phyloP scores from a whole-genome alignment of 2,329 filamentous ascomycete species.

The Fusarium agapanthi region DNA sequence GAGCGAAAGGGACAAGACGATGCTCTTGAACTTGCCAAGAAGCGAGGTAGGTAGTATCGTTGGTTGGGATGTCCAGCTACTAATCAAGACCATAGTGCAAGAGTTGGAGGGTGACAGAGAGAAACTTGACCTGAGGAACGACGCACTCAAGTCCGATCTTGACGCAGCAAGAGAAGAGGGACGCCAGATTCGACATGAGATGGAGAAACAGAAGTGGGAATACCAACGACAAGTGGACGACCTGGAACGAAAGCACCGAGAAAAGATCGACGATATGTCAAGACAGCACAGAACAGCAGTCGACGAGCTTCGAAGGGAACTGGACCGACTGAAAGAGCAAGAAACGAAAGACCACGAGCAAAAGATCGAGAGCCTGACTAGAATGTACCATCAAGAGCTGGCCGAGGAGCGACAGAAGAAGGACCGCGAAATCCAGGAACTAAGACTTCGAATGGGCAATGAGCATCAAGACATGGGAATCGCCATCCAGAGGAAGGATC shows the following conservation, averaged over 20 bases:
- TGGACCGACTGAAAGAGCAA: conserved; percentile 52
- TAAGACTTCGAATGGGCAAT: conserved; percentile 62
- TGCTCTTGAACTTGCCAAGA: conserved; percentile 76
- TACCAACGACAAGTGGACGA: conserved; percentile 61
- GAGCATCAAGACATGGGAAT: conserved; percentile 62
- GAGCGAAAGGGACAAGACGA: conserved; percentile 78
- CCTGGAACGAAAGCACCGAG: conserved; percentile 52
- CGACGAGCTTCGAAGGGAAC: conserved; percentile 56
- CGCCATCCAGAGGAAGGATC: conserved; percentile 61
- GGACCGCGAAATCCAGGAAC: conserved; percentile 70
- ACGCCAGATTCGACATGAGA: conserved; percentile 47
- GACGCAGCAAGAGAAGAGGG: conserved; percentile 50
- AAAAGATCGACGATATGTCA: conserved; percentile 47
- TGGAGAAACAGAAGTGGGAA: conserved; percentile 51
- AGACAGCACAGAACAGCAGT: conserved; percentile 47
- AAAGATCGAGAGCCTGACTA: conserved; percentile 71
- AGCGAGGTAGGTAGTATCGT: conserved; percentile 67
- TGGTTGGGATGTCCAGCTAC: rapidly evolving
- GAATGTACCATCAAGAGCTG: conserved; percentile 69
- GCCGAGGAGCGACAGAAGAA: conserved; percentile 70
- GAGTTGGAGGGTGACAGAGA: conserved; percentile 60
- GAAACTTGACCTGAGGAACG: conserved; percentile 57
- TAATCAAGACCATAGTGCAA: conserved; percentile 48
- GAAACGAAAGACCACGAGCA: conserved; percentile 70
- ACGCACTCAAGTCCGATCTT: conserved; percentile 71